Evolutionary conservation across 139 green algal genomes (phyloP).

Genomic region (Pseudopediastrum boryanum): DNA sequence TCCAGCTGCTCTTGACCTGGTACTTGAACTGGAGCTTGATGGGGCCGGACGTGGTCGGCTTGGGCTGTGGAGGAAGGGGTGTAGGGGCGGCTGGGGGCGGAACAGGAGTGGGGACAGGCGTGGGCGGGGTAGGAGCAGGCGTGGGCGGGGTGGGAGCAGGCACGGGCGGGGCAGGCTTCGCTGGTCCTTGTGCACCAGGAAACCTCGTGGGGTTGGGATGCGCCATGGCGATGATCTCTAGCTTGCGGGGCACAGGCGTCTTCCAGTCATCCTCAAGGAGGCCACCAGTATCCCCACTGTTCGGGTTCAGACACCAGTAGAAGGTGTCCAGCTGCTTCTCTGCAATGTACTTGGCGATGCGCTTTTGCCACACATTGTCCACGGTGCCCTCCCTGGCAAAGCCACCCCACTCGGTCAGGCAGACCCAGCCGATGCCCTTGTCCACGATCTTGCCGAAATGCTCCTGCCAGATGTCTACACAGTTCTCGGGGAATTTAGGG

Average conservation of each 20-base stretch:
- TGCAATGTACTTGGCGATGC: conserved; percentile 22
- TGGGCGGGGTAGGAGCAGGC: no score
- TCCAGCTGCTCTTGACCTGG: no score
- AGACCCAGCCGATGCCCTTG: no score
- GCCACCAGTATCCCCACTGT: conserved; percentile 38
- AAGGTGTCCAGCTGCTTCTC: conserved; percentile 37
- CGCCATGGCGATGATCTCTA: conserved; percentile 26
- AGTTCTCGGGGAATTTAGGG: conserved; percentile 34
- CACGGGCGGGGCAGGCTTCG: no score
- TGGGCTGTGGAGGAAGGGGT: no score
- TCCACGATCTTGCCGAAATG: no score
- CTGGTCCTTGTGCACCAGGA: no score
- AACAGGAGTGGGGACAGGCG: no score
- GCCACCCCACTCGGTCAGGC: conserved; percentile 43
- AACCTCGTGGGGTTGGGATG: conserved; percentile 31
- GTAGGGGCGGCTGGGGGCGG: no score
- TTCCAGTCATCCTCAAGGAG: conserved; percentile 42
- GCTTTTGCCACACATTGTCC: conserved; percentile 27
- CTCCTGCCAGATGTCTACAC: conserved; percentile 26
- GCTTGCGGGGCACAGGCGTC: conserved; percentile 32
- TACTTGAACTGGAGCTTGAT: no score
- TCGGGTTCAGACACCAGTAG: conserved; percentile 46
- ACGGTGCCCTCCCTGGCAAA: not conserved
- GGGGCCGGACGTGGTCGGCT: no score
- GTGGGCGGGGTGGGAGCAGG: no score